Conservation (phyloP, 768 basidiomycete species). For the Trametes villosa region DNA sequence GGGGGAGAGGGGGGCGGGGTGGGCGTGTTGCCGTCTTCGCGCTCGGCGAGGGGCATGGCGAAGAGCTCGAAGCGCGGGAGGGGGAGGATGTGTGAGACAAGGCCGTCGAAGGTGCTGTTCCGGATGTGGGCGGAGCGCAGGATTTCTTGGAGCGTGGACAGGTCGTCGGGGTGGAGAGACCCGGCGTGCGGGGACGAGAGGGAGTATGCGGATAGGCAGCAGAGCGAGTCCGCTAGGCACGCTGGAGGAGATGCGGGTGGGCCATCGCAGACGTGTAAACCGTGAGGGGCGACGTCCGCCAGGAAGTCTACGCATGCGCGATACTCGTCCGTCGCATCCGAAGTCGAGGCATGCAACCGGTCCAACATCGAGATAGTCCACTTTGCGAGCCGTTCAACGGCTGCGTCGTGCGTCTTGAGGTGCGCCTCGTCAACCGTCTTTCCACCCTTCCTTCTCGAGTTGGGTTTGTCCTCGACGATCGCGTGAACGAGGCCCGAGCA, state of each 20-base stretch:
- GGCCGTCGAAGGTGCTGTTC: slow-evolving; percentile 20
- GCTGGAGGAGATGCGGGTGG: slow-evolving; percentile 2
- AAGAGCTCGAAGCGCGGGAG: slow-evolving; percentile 10
- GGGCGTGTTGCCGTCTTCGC: slow-evolving; percentile 7
- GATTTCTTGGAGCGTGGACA: slow-evolving; percentile 1
- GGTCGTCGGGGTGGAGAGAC: slow-evolving; percentile 1
- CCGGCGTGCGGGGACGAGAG: slow-evolving; percentile 10
- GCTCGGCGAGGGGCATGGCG: slow-evolving; percentile 9
- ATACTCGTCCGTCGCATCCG: slow-evolving; percentile 14
- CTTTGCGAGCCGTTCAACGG: slow-evolving; percentile 26
- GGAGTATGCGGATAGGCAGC: slow-evolving; percentile 20
- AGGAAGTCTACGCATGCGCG: slow-evolving; percentile 31
- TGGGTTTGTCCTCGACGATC: neutral
- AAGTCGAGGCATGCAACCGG: slow-evolving; percentile 9
- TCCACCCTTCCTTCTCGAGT: slow-evolving; percentile 5
- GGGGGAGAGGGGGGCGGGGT: slow-evolving; percentile 13
- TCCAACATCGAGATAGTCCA: slow-evolving; percentile 33
- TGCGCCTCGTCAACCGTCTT: neutral
- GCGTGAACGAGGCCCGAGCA: slow-evolving; percentile 33
- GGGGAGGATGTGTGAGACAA: slow-evolving; percentile 19
- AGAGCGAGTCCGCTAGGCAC: slow-evolving; percentile 15
- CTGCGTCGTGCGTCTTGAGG: neutral
- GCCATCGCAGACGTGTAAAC: slow-evolving; percentile 10
- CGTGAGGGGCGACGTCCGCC: slow-evolving; percentile 13
- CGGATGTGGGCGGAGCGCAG: slow-evolving; percentile 11